Evolutionary conservation across 257 asterid genomes (phyloP).

Genomic region (Solanum chaucha): DNA sequence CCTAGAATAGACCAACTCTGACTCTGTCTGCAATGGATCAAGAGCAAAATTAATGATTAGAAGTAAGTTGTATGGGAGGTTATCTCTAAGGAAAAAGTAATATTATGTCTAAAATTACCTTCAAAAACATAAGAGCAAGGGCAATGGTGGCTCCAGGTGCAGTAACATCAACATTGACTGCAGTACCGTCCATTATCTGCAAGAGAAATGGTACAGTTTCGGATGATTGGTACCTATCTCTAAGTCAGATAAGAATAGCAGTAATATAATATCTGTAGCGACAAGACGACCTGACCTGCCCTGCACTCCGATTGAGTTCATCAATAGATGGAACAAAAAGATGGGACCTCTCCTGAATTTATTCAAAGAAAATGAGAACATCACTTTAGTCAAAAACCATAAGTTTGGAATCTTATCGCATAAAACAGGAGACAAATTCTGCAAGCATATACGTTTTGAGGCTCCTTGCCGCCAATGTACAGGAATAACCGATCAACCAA

Average conservation of each 20-base stretch:
- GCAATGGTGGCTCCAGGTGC: conserved; percentile 95
- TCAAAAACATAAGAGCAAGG: conserved; percentile 74
- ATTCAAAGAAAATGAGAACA: conserved; percentile 16
- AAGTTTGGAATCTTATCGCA: neutral
- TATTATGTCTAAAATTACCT: conserved; percentile 39
- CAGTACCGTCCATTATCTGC: conserved; percentile 62
- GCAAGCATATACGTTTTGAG: conserved; percentile 37
- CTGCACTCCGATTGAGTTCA: conserved; percentile 61
- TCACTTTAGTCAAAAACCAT: neutral
- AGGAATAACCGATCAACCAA: conserved; percentile 77
- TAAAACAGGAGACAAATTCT: conserved; percentile 3
- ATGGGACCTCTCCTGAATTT: conserved; percentile 47
- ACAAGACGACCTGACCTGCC: conserved; percentile 46
- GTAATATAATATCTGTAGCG: neutral
- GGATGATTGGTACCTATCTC: conserved; percentile 4
- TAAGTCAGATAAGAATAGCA: neutral
- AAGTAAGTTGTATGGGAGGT: conserved; percentile 4
- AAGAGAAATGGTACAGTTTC: conserved; percentile 8
- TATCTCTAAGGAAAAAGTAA: neutral
- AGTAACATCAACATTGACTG: conserved; percentile 79
- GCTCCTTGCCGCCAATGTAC: conserved; percentile 72
- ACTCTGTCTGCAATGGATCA: conserved; percentile 59
- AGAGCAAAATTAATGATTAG: neutral
- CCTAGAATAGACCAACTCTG: conserved; percentile 69
- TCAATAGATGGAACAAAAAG: conserved; percentile 36